phyloP scores from a whole-genome alignment of 441 rosid species.

The Adansonia rubrostipa region DNA sequence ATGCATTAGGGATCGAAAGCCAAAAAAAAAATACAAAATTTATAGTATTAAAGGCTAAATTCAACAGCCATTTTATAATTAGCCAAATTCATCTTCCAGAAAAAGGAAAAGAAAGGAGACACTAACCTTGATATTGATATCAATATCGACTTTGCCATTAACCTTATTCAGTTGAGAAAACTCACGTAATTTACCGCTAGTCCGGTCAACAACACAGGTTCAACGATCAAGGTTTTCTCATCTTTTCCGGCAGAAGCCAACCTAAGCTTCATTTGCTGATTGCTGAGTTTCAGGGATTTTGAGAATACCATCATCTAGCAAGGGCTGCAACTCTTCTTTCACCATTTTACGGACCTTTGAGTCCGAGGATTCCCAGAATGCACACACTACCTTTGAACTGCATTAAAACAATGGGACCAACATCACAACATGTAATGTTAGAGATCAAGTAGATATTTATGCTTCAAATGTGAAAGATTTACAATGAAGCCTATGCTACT shows the following conservation, averaged over 20 bases:
- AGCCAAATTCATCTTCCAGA: background rate
- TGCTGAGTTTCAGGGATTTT: constrained; percentile 54
- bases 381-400: constrained; percentile 78
- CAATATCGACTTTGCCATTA: background rate
- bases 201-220: background rate
- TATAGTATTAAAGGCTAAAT: background rate
- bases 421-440: background rate
- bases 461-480: background rate
- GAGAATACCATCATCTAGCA: constrained; percentile 62
- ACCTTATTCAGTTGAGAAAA: no score
- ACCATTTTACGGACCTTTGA: constrained; percentile 53
- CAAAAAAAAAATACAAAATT: background rate
- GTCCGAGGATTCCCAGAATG: constrained; percentile 69
- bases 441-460: background rate
- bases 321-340: constrained; percentile 66
- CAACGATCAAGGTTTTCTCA: constrained; percentile 1
- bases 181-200: background rate
- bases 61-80: background rate
- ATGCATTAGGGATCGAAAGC: background rate
- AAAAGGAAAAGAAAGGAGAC: background rate
- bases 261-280: constrained; percentile 33
- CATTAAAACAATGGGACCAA: constrained; percentile 25
- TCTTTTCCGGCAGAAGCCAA: background rate
- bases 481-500: no score
- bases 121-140: background rate